Evolutionary conservation across 2,329 filamentous ascomycete species (phyloP).

Genomic region (Neurospora sp.): DNA sequence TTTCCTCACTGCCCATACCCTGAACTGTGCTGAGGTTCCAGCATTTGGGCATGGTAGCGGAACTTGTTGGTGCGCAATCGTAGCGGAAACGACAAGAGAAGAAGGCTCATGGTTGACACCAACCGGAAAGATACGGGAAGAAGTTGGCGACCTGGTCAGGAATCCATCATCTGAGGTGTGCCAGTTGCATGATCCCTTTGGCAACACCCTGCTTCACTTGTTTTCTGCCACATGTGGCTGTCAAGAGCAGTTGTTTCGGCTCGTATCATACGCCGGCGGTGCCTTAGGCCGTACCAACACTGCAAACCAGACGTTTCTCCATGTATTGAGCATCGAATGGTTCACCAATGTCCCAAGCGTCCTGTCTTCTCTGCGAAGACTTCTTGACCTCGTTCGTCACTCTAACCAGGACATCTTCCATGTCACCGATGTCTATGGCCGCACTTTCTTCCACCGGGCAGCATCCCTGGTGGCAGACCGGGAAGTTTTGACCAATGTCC

Average conservation of each 20-base stretch:
- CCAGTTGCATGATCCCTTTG: slow-evolving; percentile 30
- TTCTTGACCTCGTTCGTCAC: slow-evolving; percentile 21
- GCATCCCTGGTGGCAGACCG: slow-evolving; percentile 20
- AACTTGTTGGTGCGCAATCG: slow-evolving; percentile 25
- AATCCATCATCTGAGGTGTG: slow-evolving; percentile 15
- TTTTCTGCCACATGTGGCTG: slow-evolving; percentile 29
- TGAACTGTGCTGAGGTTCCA: slow-evolving; percentile 18
- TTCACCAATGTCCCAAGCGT: slow-evolving; percentile 19
- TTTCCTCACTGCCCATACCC: slow-evolving; percentile 28
- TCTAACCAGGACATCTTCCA: slow-evolving; percentile 22
- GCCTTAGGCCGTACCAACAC: slow-evolving; percentile 28
- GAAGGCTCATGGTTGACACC: slow-evolving; percentile 20
- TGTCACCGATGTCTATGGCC: slow-evolving; percentile 38
- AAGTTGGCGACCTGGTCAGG: neutral
- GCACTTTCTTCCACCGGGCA: slow-evolving; percentile 41
- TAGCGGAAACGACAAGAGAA: slow-evolving; percentile 15
- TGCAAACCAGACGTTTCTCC: slow-evolving; percentile 39
- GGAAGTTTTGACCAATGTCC: slow-evolving; percentile 23
- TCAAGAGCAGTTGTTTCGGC: slow-evolving; percentile 20
- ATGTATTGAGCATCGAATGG: slow-evolving; percentile 30
- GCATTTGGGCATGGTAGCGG: slow-evolving; percentile 18
- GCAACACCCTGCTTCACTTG: slow-evolving; percentile 38
- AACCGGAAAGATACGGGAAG: slow-evolving; percentile 20
- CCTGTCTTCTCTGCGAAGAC: slow-evolving; percentile 17
- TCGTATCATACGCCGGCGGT: slow-evolving; percentile 15